Percentiles rank a stretch among this genome's conserved stretches.
Evolutionary conservation across 1,284 basidiomycete species (phyloP).

Genomic region (Entoloma clypeatum): DNA sequence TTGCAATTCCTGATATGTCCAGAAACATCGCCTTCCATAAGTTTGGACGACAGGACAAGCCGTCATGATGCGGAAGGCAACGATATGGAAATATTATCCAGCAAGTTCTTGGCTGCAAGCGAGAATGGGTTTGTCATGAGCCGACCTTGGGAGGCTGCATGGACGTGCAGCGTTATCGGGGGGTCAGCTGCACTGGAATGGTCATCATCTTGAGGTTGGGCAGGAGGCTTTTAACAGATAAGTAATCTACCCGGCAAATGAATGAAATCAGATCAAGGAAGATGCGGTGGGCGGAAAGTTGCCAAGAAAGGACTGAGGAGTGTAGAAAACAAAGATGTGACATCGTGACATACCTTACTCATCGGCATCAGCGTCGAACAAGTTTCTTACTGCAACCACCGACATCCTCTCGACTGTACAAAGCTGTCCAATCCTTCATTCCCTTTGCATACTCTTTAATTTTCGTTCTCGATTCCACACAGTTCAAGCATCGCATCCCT

Average conservation of each 20-base stretch:
- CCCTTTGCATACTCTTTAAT: background rate
- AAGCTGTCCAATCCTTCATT: conserved; percentile 5
- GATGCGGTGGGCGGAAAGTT: background rate
- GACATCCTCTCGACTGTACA: conserved; percentile 2
- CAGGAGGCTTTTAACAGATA: background rate
- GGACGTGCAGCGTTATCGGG: conserved; percentile 38
- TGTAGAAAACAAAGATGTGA: too few relatives aligned
- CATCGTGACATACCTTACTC: conserved; percentile 10
- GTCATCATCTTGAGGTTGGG: conserved; percentile 11
- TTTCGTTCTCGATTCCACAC: background rate
- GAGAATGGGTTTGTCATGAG: conserved; percentile 49
- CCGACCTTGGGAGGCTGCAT: conserved; percentile 20
- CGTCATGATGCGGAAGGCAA: conserved; percentile 1
- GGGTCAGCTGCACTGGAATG: conserved; percentile 44
- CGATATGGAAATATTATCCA: conserved; percentile 7
- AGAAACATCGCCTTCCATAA: too few relatives aligned
- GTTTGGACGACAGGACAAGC: conserved; percentile 2
- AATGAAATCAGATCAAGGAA: background rate
- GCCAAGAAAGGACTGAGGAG: too few relatives aligned
- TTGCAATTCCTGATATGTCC: conserved; percentile 12
- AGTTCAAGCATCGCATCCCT: background rate
- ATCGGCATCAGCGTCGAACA: conserved; percentile 11
- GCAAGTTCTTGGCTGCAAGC: conserved; percentile 49
- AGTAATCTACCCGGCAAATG: too few relatives aligned
- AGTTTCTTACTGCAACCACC: conserved; percentile 1